phyloP scores from a whole-genome alignment of 768 basidiomycete species.

The Vararia minispora region DNA sequence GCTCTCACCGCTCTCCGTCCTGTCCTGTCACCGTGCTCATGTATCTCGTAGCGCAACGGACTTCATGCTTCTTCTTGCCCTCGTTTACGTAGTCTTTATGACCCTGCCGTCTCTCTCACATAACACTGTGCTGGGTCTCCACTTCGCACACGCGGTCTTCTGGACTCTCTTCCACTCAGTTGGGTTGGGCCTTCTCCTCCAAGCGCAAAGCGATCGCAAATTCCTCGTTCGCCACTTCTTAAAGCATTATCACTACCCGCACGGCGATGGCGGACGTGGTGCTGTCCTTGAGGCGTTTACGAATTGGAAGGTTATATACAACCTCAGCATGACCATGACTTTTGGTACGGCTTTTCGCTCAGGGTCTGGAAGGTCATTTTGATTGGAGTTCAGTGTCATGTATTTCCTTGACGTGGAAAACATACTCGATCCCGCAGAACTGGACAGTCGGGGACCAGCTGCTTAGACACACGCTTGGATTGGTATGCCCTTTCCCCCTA shows the following conservation, averaged over 20 bases:
- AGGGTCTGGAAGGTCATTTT: background rate
- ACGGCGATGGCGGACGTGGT: slow-evolving; percentile 52
- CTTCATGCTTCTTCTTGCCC: slow-evolving; percentile 63
- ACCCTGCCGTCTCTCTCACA: slow-evolving; percentile 50
- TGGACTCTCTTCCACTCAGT: slow-evolving; percentile 89
- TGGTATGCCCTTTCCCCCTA: slow-evolving; percentile 36
- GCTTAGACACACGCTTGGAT: slow-evolving; percentile 79
- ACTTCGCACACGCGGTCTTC: slow-evolving; percentile 71
- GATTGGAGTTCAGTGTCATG: slow-evolving; percentile 55
- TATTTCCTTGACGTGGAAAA: slow-evolving; percentile 78
- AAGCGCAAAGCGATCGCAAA: slow-evolving; percentile 76
- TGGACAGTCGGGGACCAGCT: slow-evolving; percentile 87
- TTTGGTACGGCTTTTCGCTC: slow-evolving; percentile 47
- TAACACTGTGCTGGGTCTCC: slow-evolving; percentile 41
- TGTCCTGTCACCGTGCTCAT: background rate
- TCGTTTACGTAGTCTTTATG: slow-evolving; percentile 51
- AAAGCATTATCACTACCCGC: slow-evolving; percentile 87
- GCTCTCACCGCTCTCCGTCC: slow-evolving; percentile 16
- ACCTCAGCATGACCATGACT: slow-evolving; percentile 89
- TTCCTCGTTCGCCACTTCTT: slow-evolving; percentile 90
- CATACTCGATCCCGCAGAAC: slow-evolving; percentile 68
- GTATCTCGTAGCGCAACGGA: slow-evolving; percentile 62
- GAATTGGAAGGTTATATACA: slow-evolving; percentile 93
- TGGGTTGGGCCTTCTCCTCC: slow-evolving; percentile 74
- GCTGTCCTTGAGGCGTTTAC: slow-evolving; percentile 90